A percentile compares a stretch with the other conserved stretches of the same genome.
Conservation (phyloP, 345 rosid genomes). For the Eutrema heterophyllum region DNA sequence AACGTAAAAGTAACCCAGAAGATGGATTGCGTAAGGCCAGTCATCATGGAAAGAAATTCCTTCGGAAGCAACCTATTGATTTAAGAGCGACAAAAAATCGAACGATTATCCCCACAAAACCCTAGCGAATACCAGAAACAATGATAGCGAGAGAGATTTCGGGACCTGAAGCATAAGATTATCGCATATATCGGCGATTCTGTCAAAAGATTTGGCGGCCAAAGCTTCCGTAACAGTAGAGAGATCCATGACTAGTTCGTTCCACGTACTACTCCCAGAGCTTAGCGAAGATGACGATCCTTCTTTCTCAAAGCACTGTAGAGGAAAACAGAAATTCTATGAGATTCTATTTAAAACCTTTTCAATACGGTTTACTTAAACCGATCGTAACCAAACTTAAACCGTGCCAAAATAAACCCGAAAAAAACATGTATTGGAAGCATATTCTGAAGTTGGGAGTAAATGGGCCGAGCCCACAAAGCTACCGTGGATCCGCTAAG, state of each 20-base stretch:
- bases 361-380: not conserved
- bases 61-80: slow-evolving; percentile 57
- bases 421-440: no score
- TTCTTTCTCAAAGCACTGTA: not conserved
- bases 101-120: not conserved
- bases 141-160: not conserved
- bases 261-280: not conserved
- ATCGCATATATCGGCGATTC: slow-evolving; percentile 74
- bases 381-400: no score
- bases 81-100: not conserved
- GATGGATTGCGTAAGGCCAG: slow-evolving; percentile 91
- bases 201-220: slow-evolving; percentile 48
- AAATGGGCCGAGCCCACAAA: no score
- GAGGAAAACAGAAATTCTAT: no score
- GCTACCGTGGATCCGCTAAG: no score
- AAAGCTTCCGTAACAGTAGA: slow-evolving; percentile 55
- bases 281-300: not conserved
- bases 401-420: no score
- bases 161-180: slow-evolving; percentile 67
- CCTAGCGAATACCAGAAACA: slow-evolving; percentile 8
- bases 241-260: slow-evolving; percentile 53
- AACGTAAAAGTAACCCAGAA: slow-evolving; percentile 58
- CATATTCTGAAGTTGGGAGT: no score
- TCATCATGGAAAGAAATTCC: slow-evolving; percentile 68
- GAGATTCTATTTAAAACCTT: not conserved